Conservation (phyloP, 108 stramenopile species). For the Pseudonitzschia delicatissima region DNA sequence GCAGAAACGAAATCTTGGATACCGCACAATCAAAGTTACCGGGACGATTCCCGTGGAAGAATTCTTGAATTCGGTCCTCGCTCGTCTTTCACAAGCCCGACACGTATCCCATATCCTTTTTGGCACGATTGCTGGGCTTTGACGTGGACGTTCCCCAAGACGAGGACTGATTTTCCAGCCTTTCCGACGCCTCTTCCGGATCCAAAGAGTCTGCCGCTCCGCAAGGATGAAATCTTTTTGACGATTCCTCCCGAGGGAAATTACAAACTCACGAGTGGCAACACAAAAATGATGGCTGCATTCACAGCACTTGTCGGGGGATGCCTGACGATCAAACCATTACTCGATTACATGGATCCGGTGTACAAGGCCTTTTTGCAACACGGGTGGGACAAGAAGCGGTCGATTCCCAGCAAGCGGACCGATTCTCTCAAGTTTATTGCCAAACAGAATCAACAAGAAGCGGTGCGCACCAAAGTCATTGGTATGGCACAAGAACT, state of each 20-base stretch:
- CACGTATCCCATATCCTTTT: constrained; percentile 71
- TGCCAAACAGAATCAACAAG: constrained; percentile 3
- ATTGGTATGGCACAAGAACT: constrained; percentile 9
- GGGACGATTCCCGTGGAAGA: constrained; percentile 51
- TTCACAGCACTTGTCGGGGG: neutral
- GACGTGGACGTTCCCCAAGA: constrained; percentile 48
- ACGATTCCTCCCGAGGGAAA: constrained; percentile 11
- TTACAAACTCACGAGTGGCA: neutral
- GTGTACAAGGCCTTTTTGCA: constrained; percentile 25
- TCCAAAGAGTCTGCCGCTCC: constrained; percentile 15
- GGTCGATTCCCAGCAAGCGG: neutral
- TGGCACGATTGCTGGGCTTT: constrained; percentile 69
- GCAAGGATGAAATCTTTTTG: constrained; percentile 18
- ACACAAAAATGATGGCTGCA: neutral
- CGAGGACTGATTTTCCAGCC: neutral
- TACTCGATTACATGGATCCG: constrained; percentile 34
- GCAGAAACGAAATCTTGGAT: neutral
- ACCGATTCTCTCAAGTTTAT: constrained; percentile 2
- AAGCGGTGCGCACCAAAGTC: constrained; percentile 3
- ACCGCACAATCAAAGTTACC: neutral
- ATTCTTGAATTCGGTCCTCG: constrained; percentile 42
- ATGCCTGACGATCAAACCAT: constrained; percentile 12
- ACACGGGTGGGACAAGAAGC: constrained; percentile 11
- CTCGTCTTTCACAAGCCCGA: constrained; percentile 56
- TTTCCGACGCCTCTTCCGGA: constrained; percentile 31